Base-by-base conservation (phyloP, 257 asterid genomes). In the Solanum chiquidenum region DNA sequence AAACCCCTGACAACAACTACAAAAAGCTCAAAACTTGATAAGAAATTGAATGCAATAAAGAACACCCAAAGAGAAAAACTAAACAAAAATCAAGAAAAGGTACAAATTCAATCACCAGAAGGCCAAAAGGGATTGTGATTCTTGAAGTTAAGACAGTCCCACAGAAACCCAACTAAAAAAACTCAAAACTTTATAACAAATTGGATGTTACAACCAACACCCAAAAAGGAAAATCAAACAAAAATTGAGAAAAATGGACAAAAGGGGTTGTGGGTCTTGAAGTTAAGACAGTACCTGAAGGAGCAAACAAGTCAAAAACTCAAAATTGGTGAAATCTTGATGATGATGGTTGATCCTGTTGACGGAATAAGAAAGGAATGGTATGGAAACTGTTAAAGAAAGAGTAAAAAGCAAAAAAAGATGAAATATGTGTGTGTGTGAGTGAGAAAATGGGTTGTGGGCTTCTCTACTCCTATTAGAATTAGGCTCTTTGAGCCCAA, bases 371-470 rank as follows among this genome's bases (percentile, higher is more conserved):
- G 44, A 80, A 55, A 80, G 69, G 69, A 49, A 42, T 49, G 13
- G 68, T 7, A 62, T 49, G 68, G 69, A 80, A 46, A 80, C 69
- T 49, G 42, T 49, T 5, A 76, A 38, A n/a, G 33, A 12, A 75
- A 75, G 55, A 71, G 76, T 16, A 31, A n/a, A 35, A 73, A 34
- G 9, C 20, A 14, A 42, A 52, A 5, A 44, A 80, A 16, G 11
- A 29, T 3, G 42, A 55, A 55, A 55, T 55, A 10, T 55, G 0
- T 49, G 9, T 52, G 9, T 52, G 60, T 52, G 62, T 0, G 62
- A 16, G 62, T 6, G 62, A 18, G 62, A 52, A 52, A 52, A 52
- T 52, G 62, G 2, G 62, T 52, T 52, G 62, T 52, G 99, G 98
- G 89, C 90, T 84, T 87, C 6, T 69, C 37, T 29, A 27, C 37